Conservation (phyloP, 306 rosid genomes). For the Coriaria nepalensis region DNA sequence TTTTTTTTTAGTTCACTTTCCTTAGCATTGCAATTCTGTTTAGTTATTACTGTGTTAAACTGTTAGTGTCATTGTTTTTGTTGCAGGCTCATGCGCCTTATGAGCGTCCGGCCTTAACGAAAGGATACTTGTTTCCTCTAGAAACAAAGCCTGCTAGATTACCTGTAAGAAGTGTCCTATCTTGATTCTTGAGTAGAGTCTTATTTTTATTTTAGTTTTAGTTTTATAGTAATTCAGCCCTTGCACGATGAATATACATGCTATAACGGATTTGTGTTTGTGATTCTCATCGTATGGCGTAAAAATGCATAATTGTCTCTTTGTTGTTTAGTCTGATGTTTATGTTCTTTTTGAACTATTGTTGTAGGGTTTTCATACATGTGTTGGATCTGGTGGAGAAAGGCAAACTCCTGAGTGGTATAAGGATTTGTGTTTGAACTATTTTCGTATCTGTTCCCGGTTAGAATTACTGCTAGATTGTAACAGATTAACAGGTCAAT, state of each 20-base stretch:
- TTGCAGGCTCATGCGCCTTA: conserved; percentile 77
- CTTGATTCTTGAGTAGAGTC: conserved; percentile 2
- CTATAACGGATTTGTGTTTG: too few species aligned
- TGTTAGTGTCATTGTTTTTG: conserved; percentile 1
- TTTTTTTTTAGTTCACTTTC: too few species aligned
- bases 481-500: conserved; percentile 1
- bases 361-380: conserved; percentile 82
- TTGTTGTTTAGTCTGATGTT: background rate
- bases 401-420: conserved; percentile 94
- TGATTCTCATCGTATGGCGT: too few species aligned
- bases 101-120: conserved; percentile 91
- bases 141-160: conserved; percentile 91
- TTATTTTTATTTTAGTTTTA: background rate
- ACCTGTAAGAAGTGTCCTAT: conserved; percentile 46
- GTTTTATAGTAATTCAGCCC: background rate
- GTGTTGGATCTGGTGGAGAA: conserved; percentile 97
- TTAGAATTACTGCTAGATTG: background rate
- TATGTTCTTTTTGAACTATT: conserved; percentile 2
- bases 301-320: background rate
- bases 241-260: too few species aligned
- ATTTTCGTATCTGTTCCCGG: conserved; percentile 6
- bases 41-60: background rate
- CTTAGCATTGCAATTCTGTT: too few species aligned
- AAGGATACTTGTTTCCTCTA: conserved; percentile 69
- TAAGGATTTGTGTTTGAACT: too few species aligned